Percentiles rank a stretch among this genome's conserved stretches.
These are phyloP conservation scores for Inonotus obliquus DNA, from an alignment of 1,284 basidiomycete species.

Conservation along the genomic window DNA sequence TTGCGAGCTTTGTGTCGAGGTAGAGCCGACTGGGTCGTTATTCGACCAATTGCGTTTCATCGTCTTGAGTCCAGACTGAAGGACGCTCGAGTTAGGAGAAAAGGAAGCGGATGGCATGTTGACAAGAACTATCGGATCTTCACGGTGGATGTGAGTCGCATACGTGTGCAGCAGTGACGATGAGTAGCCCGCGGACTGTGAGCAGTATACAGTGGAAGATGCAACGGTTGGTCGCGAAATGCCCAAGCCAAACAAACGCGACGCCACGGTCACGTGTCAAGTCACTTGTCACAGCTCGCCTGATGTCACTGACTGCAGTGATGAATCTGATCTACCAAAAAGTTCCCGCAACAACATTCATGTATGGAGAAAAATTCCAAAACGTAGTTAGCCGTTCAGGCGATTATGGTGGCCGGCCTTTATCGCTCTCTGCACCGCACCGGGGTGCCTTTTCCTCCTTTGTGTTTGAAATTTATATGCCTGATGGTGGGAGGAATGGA, in stretches of 20 bases:
- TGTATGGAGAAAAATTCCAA: no score
- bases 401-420: background rate
- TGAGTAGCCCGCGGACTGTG: background rate
- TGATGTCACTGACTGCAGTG: no score
- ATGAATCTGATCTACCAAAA: no score
- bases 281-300: no score
- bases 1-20: slow-evolving; percentile 25
- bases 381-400: no score
- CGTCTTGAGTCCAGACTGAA: slow-evolving; percentile 42
- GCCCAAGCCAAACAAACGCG: background rate
- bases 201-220: background rate
- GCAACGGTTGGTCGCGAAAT: background rate
- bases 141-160: background rate
- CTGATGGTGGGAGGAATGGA: no score
- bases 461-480: no score
- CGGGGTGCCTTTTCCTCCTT: no score
- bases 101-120: background rate
- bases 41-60: slow-evolving; percentile 43
- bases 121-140: background rate
- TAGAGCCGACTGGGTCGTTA: slow-evolving; percentile 4
- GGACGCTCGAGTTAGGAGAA: slow-evolving; percentile 1
- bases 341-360: background rate
- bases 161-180: background rate
- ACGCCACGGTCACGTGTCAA: background rate
- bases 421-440: background rate